phyloP scores from a whole-genome alignment of 75 land plant genomes.

The Isoetes taiwanensis region DNA sequence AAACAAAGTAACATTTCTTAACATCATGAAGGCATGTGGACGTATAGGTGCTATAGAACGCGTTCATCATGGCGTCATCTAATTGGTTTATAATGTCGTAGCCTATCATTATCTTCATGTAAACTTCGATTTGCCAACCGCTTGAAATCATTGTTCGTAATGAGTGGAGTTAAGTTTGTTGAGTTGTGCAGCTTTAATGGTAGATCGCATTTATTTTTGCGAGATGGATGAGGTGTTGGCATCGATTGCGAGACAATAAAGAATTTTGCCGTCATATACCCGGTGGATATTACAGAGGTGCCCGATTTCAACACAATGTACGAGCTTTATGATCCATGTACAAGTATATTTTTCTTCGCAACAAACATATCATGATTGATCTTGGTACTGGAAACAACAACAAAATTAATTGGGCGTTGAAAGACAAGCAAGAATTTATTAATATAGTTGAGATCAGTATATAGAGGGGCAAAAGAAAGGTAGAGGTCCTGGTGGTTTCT shows the following conservation, averaged over 20 bases:
- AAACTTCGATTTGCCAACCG: too few species aligned
- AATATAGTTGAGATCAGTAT: conserved; percentile 2
- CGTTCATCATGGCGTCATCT: too few species aligned
- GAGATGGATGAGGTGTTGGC: conserved; percentile 8
- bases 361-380: conserved; percentile 5
- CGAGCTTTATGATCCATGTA: conserved; percentile 6
- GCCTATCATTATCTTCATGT: too few species aligned
- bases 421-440: conserved; percentile 6
- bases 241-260: not conserved
- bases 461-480: conserved; percentile 2
- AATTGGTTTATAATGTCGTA: too few species aligned
- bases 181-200: too few species aligned
- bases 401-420: conserved; percentile 5
- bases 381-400: conserved; percentile 5
- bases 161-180: too few species aligned
- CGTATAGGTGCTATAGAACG: too few species aligned
- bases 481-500: conserved; percentile 6
- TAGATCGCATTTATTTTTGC: too few species aligned
- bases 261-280: conserved; percentile 4
- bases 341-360: not conserved
- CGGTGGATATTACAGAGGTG: conserved; percentile 3
- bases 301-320: conserved; percentile 8
- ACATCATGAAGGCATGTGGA: too few species aligned
- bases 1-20: too few species aligned
- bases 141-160: too few species aligned